These are phyloP conservation scores for Russula virescens DNA, from an alignment of 768 basidiomycete species.

Conservation along the genomic window DNA sequence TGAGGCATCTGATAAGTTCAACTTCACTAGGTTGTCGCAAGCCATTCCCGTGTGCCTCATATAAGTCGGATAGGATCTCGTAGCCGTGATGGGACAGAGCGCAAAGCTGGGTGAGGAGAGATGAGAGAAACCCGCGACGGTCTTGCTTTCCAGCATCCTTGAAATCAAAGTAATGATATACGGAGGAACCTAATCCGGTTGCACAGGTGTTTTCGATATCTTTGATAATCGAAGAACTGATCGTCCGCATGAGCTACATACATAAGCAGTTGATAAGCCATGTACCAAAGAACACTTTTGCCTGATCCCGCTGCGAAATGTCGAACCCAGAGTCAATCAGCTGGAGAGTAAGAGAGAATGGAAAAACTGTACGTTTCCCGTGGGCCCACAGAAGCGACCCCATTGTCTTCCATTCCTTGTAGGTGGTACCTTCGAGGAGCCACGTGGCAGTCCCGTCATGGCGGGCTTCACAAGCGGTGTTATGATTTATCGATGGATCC, in stretches of 20 bases:
- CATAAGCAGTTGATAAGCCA: background rate
- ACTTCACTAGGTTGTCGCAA: conserved; percentile 4
- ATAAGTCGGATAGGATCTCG: background rate
- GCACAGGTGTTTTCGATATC: background rate
- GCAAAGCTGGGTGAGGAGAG: conserved; percentile 2
- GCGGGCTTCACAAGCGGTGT: background rate
- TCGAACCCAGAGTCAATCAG: background rate
- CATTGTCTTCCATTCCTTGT: conserved; percentile 2
- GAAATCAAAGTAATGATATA: conserved; percentile 4
- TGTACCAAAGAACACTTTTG: conserved; percentile 5
- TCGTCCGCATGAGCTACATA: background rate
- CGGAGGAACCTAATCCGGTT: background rate
- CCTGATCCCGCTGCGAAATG: conserved; percentile 1
- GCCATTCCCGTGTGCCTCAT: background rate
- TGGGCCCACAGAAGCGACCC: background rate
- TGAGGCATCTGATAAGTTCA: background rate
- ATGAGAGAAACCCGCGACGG: background rate
- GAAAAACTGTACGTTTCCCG: background rate
- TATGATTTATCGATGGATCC: conserved; percentile 9
- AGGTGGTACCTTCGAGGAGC: background rate
- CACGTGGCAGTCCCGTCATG: background rate
- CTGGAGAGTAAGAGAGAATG: background rate
- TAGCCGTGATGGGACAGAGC: background rate
- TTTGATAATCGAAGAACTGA: conserved; percentile 3
- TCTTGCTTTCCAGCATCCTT: conserved; percentile 1